Conservation (phyloP, 1,284 basidiomycete genomes). For the Ustilago crameri region DNA sequence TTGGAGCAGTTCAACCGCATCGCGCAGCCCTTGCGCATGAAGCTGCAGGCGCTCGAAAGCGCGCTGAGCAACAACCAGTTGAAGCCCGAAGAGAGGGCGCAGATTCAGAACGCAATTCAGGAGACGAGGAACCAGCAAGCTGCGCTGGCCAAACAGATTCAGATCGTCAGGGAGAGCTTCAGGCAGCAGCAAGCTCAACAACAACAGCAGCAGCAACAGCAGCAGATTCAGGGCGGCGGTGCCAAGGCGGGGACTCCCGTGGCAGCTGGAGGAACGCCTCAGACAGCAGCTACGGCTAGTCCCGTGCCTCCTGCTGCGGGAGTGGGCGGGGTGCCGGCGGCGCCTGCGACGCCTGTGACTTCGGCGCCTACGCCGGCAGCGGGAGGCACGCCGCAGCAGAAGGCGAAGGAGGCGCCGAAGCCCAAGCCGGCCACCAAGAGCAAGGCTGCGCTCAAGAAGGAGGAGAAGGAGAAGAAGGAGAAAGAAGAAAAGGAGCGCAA, state of each 20-base stretch:
- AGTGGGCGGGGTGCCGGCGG: slow-evolving; percentile 6
- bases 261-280: background rate
- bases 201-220: slow-evolving; percentile 25
- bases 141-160: slow-evolving; percentile 57
- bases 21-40: slow-evolving; percentile 55
- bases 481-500: slow-evolving; percentile 45
- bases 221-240: background rate
- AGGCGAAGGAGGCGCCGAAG: slow-evolving; percentile 23
- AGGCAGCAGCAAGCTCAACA: slow-evolving; percentile 51
- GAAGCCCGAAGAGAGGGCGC: slow-evolving; percentile 57
- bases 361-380: slow-evolving; percentile 11
- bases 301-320: slow-evolving; percentile 9
- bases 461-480: slow-evolving; percentile 32
- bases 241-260: slow-evolving; percentile 14
- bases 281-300: slow-evolving; percentile 8
- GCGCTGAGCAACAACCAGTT: slow-evolving; percentile 47
- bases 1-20: slow-evolving; percentile 60
- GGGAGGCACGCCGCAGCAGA: slow-evolving; percentile 12
- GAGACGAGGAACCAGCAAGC: slow-evolving; percentile 56
- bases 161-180: slow-evolving; percentile 53
- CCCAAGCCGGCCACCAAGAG: slow-evolving; percentile 36
- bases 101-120: slow-evolving; percentile 54
- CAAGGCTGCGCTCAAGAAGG: slow-evolving; percentile 39
- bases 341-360: slow-evolving; percentile 5
- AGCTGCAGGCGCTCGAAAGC: slow-evolving; percentile 53